Conservation (phyloP, 169 alveolate species). For the Eimeria sp. region DNA sequence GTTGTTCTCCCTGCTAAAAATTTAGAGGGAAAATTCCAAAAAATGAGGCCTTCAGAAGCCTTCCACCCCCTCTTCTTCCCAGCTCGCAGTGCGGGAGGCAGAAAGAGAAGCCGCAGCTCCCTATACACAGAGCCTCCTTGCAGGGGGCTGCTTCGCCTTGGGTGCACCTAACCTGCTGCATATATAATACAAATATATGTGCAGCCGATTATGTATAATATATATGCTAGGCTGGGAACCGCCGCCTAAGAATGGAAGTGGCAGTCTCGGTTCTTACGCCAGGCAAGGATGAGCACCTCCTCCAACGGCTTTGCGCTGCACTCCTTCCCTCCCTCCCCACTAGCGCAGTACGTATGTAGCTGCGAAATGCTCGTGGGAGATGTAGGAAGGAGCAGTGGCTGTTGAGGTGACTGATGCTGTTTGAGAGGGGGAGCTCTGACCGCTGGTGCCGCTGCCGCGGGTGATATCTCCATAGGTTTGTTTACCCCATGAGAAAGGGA, state of each 20-base stretch:
- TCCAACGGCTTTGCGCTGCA: neutral
- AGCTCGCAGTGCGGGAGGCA: neutral
- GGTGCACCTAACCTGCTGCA: neutral
- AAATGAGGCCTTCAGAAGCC: neutral
- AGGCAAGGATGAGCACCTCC: neutral
- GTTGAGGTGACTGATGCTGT: constrained; percentile 49
- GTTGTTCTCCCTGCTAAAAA: neutral
- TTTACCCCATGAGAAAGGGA: constrained; percentile 91
- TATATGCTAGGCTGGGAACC: neutral
- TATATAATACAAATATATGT: no score
- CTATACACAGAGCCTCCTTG: neutral
- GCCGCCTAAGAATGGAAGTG: neutral
- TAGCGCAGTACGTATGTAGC: constrained; percentile 81
- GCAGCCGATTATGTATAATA: no score
- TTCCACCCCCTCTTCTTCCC: neutral
- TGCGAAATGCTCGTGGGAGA: constrained; percentile 69
- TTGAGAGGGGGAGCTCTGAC: constrained; percentile 2
- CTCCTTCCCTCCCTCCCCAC: neutral
- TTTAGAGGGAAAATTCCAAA: neutral
- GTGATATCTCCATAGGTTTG: constrained; percentile 89
- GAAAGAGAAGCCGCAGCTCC: neutral
- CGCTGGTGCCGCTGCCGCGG: constrained; percentile 81
- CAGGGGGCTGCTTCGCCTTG: neutral
- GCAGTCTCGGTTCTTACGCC: neutral
- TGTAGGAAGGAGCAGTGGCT: constrained; percentile 64